These are phyloP conservation scores for Candida sp. DNA, from an alignment of 1,139 yeast genomes.

Conservation along the genomic window DNA sequence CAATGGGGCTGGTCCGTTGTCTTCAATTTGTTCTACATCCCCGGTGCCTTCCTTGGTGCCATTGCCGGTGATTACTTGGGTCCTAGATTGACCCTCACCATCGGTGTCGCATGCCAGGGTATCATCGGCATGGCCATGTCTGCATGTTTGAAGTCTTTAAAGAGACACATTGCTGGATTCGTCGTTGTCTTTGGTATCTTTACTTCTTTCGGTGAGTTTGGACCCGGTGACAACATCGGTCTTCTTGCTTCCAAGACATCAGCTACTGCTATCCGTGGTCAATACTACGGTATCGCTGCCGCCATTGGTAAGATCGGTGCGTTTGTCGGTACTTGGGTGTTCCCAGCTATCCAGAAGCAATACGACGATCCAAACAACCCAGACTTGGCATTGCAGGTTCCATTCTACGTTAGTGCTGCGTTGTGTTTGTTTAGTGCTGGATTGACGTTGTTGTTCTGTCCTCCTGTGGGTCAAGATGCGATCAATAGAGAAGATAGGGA, in stretches of 20 bases:
- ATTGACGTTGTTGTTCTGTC: slow-evolving; percentile 73
- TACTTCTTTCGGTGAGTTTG: slow-evolving; percentile 87
- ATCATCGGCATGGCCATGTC: slow-evolving; percentile 89
- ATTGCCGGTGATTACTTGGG: slow-evolving; percentile 83
- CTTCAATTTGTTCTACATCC: slow-evolving; percentile 84
- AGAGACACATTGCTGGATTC: slow-evolving; percentile 72
- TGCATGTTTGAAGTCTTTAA: slow-evolving; percentile 60
- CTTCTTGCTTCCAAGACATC: slow-evolving; percentile 84
- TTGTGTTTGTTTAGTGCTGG: slow-evolving; percentile 75
- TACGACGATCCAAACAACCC: slow-evolving; percentile 28
- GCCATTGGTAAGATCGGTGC: slow-evolving; percentile 94
- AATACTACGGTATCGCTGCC: slow-evolving; percentile 90
- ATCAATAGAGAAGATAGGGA: slow-evolving; percentile 75
- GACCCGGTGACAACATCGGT: slow-evolving; percentile 95
- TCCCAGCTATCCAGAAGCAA: slow-evolving; percentile 69
- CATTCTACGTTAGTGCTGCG: slow-evolving; percentile 83
- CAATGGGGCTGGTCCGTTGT: slow-evolving; percentile 95
- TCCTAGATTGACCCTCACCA: slow-evolving; percentile 75
- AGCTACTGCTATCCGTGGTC: slow-evolving; percentile 89
- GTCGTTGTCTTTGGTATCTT: slow-evolving; percentile 89
- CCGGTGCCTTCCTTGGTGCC: slow-evolving; percentile 91
- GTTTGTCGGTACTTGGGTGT: slow-evolving; percentile 86
- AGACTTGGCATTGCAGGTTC: slow-evolving; percentile 65
- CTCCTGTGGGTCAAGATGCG: slow-evolving; percentile 84
- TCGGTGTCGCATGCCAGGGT: slow-evolving; percentile 77